These are phyloP conservation scores for Psilocybe tampanensis DNA, from an alignment of 768 basidiomycete genomes.

Conservation along the genomic window DNA sequence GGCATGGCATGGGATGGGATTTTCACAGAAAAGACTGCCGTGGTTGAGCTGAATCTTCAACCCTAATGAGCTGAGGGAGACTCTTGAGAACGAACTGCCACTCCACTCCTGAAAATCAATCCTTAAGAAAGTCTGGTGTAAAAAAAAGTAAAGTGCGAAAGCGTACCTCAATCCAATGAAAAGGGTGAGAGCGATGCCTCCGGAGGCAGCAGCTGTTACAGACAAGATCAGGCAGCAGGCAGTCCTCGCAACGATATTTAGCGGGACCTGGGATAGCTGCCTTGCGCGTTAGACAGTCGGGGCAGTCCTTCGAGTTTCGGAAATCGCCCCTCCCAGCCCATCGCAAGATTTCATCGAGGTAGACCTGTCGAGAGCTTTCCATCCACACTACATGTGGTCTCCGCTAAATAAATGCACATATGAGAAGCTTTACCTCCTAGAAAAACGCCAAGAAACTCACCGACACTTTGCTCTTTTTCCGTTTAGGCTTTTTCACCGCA, in stretches of 20 bases:
- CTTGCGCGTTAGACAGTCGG: background rate
- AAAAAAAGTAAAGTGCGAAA: too few species aligned
- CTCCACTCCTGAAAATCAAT: background rate
- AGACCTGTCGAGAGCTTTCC: background rate
- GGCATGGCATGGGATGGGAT: conserved; percentile 1
- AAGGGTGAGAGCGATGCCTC: background rate
- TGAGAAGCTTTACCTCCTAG: too few species aligned
- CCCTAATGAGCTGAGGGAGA: conserved; percentile 3
- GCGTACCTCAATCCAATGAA: conserved; percentile 1
- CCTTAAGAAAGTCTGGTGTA: background rate
- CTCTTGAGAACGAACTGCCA: background rate
- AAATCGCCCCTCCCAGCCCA: background rate
- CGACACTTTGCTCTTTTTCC: background rate
- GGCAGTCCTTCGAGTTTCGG: background rate
- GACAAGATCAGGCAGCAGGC: conserved; percentile 3
- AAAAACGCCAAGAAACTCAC: too few species aligned
- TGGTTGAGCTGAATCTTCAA: conserved; percentile 10
- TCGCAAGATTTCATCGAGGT: background rate
- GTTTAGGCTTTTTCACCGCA: background rate
- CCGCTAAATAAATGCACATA: too few species aligned
- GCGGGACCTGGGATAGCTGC: background rate
- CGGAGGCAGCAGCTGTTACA: conserved; percentile 2
- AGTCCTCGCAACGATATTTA: conserved; percentile 5
- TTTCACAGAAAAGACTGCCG: background rate
- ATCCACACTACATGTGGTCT: background rate